Evolutionary conservation across 176 grass and related monocot genomes (phyloP).

Genomic region (Neostapfia colusana): DNA sequence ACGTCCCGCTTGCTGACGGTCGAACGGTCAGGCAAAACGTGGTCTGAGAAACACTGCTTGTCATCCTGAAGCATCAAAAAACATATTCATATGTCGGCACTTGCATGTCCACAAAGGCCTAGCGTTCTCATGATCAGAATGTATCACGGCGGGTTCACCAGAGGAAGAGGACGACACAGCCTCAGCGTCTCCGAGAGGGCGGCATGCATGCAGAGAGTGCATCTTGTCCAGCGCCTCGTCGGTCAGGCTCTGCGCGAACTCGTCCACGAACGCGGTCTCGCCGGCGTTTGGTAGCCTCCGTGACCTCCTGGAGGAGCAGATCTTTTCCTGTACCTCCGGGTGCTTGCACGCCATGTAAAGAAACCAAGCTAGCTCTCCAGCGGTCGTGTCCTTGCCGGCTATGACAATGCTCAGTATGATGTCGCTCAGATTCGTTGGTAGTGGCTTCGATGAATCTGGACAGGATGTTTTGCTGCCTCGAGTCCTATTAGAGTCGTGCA

Average conservation of each 20-base stretch:
- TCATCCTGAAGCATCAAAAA: conserved; percentile 36
- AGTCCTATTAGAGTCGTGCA: conserved; percentile 57
- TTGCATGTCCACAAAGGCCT: no score
- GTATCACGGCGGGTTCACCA: conserved; percentile 37
- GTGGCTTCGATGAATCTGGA: conserved; percentile 47
- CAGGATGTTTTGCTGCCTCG: conserved; percentile 50
- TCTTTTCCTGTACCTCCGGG: conserved; percentile 51
- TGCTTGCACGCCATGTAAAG: conserved; percentile 69
- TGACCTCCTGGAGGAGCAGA: conserved; percentile 47
- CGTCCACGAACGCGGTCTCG: conserved; percentile 19
- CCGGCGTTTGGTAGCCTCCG: not conserved
- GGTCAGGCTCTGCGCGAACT: conserved; percentile 49
- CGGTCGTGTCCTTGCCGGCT: conserved; percentile 65
- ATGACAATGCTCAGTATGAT: conserved; percentile 65
- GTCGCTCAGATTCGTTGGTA: conserved; percentile 47
- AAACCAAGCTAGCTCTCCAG: conserved; percentile 60
- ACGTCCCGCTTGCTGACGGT: conserved; percentile 57
- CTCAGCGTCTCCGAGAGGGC: conserved; percentile 58
- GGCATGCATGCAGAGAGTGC: conserved; percentile 67
- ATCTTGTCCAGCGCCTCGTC: conserved; percentile 71
- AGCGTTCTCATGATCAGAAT: no score
- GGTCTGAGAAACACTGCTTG: conserved; percentile 66
- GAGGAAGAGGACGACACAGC: conserved; percentile 58
- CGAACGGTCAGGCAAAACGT: conserved; percentile 52
- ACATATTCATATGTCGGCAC: no score